Base-by-base conservation (phyloP, 768 basidiomycete genomes). In the Tulasnella sp. region DNA sequence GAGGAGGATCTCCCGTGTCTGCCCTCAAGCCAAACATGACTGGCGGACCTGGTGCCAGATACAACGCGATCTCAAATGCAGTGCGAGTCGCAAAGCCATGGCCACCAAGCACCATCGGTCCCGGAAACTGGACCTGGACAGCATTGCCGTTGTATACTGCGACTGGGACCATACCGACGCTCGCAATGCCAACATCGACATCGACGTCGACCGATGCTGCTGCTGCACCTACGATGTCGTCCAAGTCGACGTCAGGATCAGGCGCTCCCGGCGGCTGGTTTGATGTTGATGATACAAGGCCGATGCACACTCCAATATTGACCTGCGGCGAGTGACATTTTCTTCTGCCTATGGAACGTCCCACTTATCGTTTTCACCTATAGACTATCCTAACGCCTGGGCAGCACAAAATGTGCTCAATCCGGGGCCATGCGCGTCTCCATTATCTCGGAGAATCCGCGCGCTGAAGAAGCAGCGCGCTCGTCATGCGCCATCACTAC, bases 331-430 rank as follows among this genome's bases (percentile, higher is more conserved):
- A 4, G 55, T 56, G 3, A 8, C 9, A 24, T 13, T 45, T 56
- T 11, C n/a, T n/a, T n/a, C 27, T 2, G 2, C 9, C 1, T 23
- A 27, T 1, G 8, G 24, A 1, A 13, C 19, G 19, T 41, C 15
- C 2, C 19, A 48, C 26, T 10, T 5, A 7, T 27, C 45, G n/a
- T 41, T 56, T n/a, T 27, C 13, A 21, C 44, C 8, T 56, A 24
- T 17, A 56, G 55, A 76, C 15, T 97, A 96, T 68, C 84, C 87
- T 26, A 77, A 91, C 68, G 83, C 89, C 11, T 93, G 90, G 90
- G 73, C 86, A 45, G 82, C 81, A 21, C 77, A 80, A 4, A 71
- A 66, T 51, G 78, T 75, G 1, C 67, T 76, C 1, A 78, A 82
- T 17, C 86, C 87, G 4, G 77, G 78, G 3, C 80, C 85, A 4